phyloP scores from a whole-genome alignment of 2,329 filamentous ascomycete species.

The Penicillium sp. region DNA sequence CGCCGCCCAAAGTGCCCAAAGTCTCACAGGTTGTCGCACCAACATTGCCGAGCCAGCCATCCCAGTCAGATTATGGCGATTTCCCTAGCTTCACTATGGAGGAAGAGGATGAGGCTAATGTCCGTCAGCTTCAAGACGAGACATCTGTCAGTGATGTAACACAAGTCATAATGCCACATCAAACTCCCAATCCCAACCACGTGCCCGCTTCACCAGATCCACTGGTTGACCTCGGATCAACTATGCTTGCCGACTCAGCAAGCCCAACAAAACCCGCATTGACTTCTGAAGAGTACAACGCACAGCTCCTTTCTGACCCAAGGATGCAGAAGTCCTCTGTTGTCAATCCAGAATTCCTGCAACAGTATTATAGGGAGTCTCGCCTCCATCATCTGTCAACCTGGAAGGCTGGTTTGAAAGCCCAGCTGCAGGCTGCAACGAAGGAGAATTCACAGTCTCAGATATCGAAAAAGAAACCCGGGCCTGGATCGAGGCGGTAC shows the following conservation, averaged over 20 bases:
- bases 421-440: constrained; percentile 77
- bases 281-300: constrained; percentile 92
- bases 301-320: constrained; percentile 76
- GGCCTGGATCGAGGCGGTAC: constrained; percentile 69
- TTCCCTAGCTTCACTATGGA: constrained; percentile 32
- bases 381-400: constrained; percentile 90
- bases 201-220: not conserved
- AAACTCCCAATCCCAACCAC: not conserved
- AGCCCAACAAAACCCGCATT: constrained; percentile 47
- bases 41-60: constrained; percentile 23
- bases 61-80: constrained; percentile 46
- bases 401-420: constrained; percentile 94
- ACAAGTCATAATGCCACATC: not conserved
- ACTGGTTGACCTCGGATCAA: not conserved
- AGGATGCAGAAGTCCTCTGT: constrained; percentile 84
- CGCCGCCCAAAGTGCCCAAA: constrained; percentile 16
- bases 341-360: constrained; percentile 87
- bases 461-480: constrained; percentile 53
- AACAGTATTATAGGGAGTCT: constrained; percentile 93
- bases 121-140: not conserved
- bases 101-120: not conserved
- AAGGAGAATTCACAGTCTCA: constrained; percentile 59
- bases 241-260: constrained; percentile 2
- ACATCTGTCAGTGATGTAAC: not conserved
- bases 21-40: constrained; percentile 24